Percentiles rank a stretch among this genome's conserved stretches.
Conservation (phyloP, 2,329 filamentous ascomycete genomes). For the Eutypa lata region DNA sequence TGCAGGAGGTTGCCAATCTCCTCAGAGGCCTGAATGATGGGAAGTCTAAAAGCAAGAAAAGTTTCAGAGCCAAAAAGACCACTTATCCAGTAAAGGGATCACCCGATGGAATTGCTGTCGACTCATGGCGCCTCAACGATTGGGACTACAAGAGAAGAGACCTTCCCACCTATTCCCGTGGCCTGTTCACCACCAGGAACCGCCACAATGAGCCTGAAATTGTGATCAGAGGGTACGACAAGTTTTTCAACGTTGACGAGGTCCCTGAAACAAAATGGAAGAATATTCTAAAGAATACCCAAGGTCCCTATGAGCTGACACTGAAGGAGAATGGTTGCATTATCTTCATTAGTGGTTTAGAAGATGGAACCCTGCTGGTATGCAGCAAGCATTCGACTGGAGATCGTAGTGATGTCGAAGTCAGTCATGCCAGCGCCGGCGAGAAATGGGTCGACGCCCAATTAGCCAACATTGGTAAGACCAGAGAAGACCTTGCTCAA, state of each 20-base stretch:
- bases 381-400: conserved; percentile 99
- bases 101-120: conserved; percentile 63
- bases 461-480: conserved; percentile 73
- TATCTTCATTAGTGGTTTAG: conserved; percentile 90
- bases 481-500: conserved; percentile 71
- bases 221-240: conserved; percentile 88
- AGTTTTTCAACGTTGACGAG: conserved; percentile 95
- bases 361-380: conserved; percentile 86
- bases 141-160: conserved; percentile 91
- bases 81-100: conserved; percentile 67
- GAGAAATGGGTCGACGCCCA: conserved; percentile 81
- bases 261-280: conserved; percentile 78
- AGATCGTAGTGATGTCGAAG: conserved; percentile 62
- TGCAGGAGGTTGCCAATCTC: conserved; percentile 63
- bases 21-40: conserved; percentile 60
- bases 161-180: conserved; percentile 88
- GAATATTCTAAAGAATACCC: conserved; percentile 71
- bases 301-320: conserved; percentile 89
- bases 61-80: conserved; percentile 76
- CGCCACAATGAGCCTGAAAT: conserved; percentile 70
- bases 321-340: conserved; percentile 99
- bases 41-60: conserved; percentile 54
- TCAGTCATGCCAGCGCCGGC: conserved; percentile 82
- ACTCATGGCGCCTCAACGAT: conserved; percentile 92
- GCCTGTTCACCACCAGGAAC: conserved; percentile 82